A percentile compares a stretch with the other conserved stretches of the same genome.
phyloP scores from a whole-genome alignment of 768 basidiomycete species.

The Tylopilus rubrobrunneus region DNA sequence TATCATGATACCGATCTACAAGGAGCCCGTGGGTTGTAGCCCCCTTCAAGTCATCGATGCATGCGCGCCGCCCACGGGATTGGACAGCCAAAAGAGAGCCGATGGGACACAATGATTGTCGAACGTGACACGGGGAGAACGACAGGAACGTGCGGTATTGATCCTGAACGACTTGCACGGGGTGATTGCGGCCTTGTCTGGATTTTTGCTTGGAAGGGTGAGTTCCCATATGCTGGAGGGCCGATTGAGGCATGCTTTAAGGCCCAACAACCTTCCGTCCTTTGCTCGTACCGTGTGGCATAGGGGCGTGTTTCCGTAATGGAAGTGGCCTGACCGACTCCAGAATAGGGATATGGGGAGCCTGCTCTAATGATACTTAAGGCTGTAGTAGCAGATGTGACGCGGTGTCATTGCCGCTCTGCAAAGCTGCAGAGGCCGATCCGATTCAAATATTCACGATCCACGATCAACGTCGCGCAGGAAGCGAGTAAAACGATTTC shows the following conservation, averaged over 20 bases:
- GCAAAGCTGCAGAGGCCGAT: neutral
- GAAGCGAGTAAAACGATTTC: no score
- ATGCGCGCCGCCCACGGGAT: slow-evolving; percentile 55
- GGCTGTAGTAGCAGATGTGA: slow-evolving; percentile 2
- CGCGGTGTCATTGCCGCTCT: slow-evolving; percentile 1
- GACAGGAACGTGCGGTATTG: slow-evolving; percentile 44
- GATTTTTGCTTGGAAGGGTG: slow-evolving; percentile 16
- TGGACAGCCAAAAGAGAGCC: slow-evolving; percentile 51
- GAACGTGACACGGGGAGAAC: slow-evolving; percentile 52
- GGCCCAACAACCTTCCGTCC: slow-evolving; percentile 57
- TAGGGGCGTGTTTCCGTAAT: slow-evolving; percentile 41
- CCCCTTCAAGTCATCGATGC: slow-evolving; percentile 41
- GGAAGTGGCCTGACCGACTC: slow-evolving; percentile 57
- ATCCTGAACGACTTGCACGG: slow-evolving; percentile 27
- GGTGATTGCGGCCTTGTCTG: slow-evolving; percentile 9
- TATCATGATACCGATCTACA: slow-evolving; percentile 36
- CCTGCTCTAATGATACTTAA: slow-evolving; percentile 9
- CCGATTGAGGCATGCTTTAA: slow-evolving; percentile 59
- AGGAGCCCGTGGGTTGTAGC: slow-evolving; percentile 23
- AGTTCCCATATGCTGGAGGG: slow-evolving; percentile 56
- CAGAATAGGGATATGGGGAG: slow-evolving; percentile 24
- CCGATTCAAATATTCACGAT: no score
- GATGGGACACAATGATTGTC: slow-evolving; percentile 18
- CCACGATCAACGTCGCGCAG: no score
- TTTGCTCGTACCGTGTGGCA: slow-evolving; percentile 60